A percentile compares a stretch with the other conserved stretches of the same genome.
These are phyloP conservation scores for Mycena belliarum DNA, from an alignment of 768 basidiomycete species.

Conservation along the genomic window DNA sequence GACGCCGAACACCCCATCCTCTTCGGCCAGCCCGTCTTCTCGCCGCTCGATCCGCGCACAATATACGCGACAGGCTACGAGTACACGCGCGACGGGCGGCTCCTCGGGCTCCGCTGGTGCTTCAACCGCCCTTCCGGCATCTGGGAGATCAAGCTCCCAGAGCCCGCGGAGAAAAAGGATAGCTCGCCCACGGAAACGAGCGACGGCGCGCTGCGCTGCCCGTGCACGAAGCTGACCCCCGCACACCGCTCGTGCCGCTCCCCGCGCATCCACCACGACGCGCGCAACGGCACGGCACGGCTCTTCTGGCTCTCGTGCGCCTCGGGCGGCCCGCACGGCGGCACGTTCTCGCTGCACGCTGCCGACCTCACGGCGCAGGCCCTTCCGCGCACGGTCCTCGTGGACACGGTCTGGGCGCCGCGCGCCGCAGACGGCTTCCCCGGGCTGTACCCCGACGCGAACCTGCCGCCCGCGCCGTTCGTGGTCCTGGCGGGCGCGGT, in stretches of 20 bases:
- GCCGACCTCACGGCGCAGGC: conserved; percentile 33
- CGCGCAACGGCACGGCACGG: conserved; percentile 22
- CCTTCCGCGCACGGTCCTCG: conserved; percentile 29
- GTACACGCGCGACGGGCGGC: conserved; percentile 52
- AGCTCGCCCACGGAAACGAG: too few relatives aligned
- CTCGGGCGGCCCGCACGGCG: conserved; percentile 60
- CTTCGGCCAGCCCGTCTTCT: conserved; percentile 61
- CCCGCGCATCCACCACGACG: conserved; percentile 45
- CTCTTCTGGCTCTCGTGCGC: conserved; percentile 58
- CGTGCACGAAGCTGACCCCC: conserved; percentile 41
- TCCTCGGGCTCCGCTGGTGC: conserved; percentile 43
- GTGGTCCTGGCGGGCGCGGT: conserved; percentile 27
- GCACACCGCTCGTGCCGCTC: conserved; percentile 55
- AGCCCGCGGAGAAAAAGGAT: too few relatives aligned
- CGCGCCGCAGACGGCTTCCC: conserved; percentile 47
- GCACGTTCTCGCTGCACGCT: conserved; percentile 51
- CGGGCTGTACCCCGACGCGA: conserved; percentile 55
- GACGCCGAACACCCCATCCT: conserved; percentile 29
- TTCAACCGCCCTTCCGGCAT: conserved; percentile 57
- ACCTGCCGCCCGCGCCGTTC: conserved; percentile 45
- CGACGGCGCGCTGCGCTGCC: conserved; percentile 17
- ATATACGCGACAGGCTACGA: conserved; percentile 67
- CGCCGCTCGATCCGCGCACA: conserved; percentile 33
- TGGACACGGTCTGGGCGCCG: conserved; percentile 44
- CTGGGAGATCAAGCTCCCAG: conserved; percentile 49